A percentile compares a stretch with the other conserved stretches of the same genome.
Conservation (phyloP, 768 basidiomycete species). For the Chalciporus sphaerocephalus region DNA sequence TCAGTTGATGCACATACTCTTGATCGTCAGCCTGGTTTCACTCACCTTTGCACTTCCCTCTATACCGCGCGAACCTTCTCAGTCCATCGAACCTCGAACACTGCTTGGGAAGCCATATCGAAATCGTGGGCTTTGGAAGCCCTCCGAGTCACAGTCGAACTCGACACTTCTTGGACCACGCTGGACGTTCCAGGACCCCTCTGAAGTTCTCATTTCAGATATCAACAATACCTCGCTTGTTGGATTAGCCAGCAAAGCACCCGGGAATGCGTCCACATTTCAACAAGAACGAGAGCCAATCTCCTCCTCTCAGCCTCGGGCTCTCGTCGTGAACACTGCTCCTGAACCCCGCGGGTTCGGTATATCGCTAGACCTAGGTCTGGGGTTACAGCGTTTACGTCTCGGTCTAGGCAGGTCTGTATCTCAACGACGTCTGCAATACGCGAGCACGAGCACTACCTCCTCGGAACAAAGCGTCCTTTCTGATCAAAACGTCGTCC, state of each 20-base stretch:
- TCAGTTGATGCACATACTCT: background rate
- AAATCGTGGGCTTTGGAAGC: conserved; percentile 1
- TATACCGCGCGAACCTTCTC: background rate
- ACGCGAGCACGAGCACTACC: too few species aligned
- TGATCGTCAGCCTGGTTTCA: conserved; percentile 8
- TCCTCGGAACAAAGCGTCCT: background rate
- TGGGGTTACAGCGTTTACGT: background rate
- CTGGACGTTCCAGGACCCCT: background rate
- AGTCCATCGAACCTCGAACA: conserved; percentile 8
- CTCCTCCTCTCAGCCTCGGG: too few species aligned
- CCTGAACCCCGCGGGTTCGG: background rate
- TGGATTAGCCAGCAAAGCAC: too few species aligned
- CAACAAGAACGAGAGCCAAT: too few species aligned
- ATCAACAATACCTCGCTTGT: background rate
- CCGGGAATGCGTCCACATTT: background rate
- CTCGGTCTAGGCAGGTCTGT: background rate
- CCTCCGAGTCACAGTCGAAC: background rate
- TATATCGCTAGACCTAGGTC: background rate
- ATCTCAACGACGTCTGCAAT: background rate
- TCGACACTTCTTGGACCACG: background rate
- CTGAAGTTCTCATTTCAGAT: background rate
- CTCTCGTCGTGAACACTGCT: conserved; percentile 1
- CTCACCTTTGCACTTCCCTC: conserved; percentile 10
- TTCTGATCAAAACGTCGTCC: background rate
- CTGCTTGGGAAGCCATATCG: conserved; percentile 15